phyloP scores from a whole-genome alignment of 352 stramenopile species.

The Pythium brachiatum region DNA sequence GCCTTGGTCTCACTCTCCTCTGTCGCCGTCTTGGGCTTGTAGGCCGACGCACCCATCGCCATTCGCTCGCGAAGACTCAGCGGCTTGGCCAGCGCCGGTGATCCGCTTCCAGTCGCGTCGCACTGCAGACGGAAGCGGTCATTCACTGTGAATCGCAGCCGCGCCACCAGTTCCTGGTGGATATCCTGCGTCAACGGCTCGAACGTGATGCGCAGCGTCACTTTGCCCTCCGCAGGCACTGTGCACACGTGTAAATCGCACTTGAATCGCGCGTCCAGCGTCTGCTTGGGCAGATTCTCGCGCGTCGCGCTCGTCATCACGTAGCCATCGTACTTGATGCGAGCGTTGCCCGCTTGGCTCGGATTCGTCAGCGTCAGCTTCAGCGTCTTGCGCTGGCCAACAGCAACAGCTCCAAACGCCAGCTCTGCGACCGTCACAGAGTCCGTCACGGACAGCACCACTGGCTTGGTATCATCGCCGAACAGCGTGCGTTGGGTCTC shows the following conservation, averaged over 20 bases:
- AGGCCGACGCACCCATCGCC: neutral
- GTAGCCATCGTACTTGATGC: constrained; percentile 73
- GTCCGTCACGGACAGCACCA: constrained; percentile 49
- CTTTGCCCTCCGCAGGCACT: constrained; percentile 48
- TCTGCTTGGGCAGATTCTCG: constrained; percentile 5
- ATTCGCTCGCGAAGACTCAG: constrained; percentile 14
- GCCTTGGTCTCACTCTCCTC: neutral
- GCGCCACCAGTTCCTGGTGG: constrained; percentile 34
- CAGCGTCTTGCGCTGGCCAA: constrained; percentile 46
- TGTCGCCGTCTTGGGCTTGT: neutral
- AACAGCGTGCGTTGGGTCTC: constrained; percentile 8
- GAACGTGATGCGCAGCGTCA: constrained; percentile 64
- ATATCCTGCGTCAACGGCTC: constrained; percentile 44
- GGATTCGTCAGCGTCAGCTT: constrained; percentile 57
- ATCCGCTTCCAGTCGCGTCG: constrained; percentile 29
- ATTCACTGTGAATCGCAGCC: constrained; percentile 68
- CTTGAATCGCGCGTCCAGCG: constrained; percentile 45
- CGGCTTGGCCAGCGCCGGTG: neutral
- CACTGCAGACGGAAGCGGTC: constrained; percentile 56
- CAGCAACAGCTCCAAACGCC: constrained; percentile 47
- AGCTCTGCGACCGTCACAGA: constrained; percentile 36
- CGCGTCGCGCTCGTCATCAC: constrained; percentile 27
- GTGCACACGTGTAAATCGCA: constrained; percentile 74
- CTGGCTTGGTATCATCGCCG: neutral
- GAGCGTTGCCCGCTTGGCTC: constrained; percentile 51